Evolutionary conservation across 108 stramenopile species (phyloP), one percentile per base, ranked within the genome.

Genomic region (Discostella stelligeroides): DNA sequence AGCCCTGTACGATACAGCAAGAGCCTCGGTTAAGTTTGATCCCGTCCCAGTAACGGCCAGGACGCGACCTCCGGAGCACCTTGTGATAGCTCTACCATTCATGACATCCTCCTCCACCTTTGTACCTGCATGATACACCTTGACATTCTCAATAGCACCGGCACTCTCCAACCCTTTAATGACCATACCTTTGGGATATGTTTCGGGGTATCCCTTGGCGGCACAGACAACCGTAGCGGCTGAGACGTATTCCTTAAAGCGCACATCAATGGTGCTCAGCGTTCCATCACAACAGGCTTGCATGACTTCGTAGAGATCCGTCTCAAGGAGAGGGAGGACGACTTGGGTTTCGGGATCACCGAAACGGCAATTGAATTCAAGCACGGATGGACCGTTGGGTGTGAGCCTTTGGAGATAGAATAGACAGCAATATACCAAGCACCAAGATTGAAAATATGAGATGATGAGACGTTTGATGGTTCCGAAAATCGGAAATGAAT

Each of bases 321-420:
- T 94, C 72, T 98, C 91, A 55, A 99, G 81, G n/a, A 99, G 90
- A 12, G 98, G 98, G 18, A 99, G 89, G 29, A 99, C 83, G 43
- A 96, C 99, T 79, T 99, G 97, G 0, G 99, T 98, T 84, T 99
- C 99, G 18, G 99, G 99, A 81, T 99, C 99, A 49, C 99, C 99
- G 72, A 98, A 97, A 46, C 98, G 92, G 70, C 96, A 96, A 83
- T 99, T 99, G 85, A 85, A 99, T 88, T 99, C 99, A 9, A 99
- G 95, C 20, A 99, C 84, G 24, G 81, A 86, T 0, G 97, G 96
- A 2, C 92, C 93, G 55, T 91, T 81, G 10, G 92, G 91, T 20
- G 94, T 95, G 37, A 94, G 79, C 88, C 89, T 90, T 17, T 2
- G 18, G 25, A 17, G 39, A 18, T 14, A 30, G 60, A 42, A 67